Evolutionary conservation across 1,284 basidiomycete genomes (phyloP), one percentile per base, ranked within the genome.

Genomic region (Calocybe gambosa): DNA sequence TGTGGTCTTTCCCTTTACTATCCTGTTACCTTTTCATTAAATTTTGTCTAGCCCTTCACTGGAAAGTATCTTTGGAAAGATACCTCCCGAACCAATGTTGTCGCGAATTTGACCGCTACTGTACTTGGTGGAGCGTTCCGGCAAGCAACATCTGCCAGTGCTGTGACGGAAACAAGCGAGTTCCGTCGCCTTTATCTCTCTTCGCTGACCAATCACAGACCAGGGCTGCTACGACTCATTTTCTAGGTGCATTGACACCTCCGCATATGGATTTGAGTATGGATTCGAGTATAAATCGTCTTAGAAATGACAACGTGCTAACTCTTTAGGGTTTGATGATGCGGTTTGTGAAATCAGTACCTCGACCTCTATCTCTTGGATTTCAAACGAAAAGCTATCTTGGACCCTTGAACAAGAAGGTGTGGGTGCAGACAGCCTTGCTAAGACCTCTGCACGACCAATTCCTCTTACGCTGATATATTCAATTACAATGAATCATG

Each of bases 381-480:
- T 89, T 26, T 65, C 80, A 23, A 71, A 82, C 50, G 74, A 68
- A 50, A 66, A 78, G 56, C 67, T 75, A 44, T 78, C 81, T 25
- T 98, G 90, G 91, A 88, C 82, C 2, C 56, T 97, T 44, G 77
- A 79, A 31, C 74, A 77, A n/a, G 64, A 69, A 31, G 93, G 87
- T 3, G 76, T 94, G 66, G 80, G 69, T 3, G 76, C 85, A 1
- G 85, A 93, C 59, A 41, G 66, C 0, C 50, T 57, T 0, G 82
- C 82, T 12, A 70, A 89, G 51, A 89, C 95, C 43, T 70, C 81
- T 1, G 74, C 78, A 31, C 74, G 94, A 36, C 77, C 84, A 3
- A 74, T 97, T 33, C 79, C 92, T 0, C 80, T 88, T 57, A 93
- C 93, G 62, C 90, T 47, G 12, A 4, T 31, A 7, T 28, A 28